Percentiles rank a stretch among this genome's conserved stretches.
These are phyloP conservation scores for Candida tammaniensis DNA, from an alignment of 805 yeast genomes.

Conservation along the genomic window DNA sequence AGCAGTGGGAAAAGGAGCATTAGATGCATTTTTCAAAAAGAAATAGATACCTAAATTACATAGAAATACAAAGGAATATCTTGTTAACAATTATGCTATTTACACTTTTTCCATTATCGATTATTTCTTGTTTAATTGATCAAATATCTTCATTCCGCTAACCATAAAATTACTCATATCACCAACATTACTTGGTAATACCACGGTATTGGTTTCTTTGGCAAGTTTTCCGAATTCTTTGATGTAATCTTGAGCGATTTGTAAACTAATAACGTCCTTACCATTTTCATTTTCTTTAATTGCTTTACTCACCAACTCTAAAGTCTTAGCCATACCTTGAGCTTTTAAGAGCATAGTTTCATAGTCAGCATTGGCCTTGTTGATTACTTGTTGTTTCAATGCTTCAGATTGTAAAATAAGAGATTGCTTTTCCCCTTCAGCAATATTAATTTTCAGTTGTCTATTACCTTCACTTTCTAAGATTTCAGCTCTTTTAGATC, in stretches of 20 bases:
- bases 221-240: slow-evolving; percentile 81
- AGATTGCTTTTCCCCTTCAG: slow-evolving; percentile 76
- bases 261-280: slow-evolving; percentile 70
- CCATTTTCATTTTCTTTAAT: slow-evolving; percentile 70
- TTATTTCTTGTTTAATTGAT: slow-evolving; percentile 18
- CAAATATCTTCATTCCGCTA: slow-evolving; percentile 70
- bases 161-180: slow-evolving; percentile 75
- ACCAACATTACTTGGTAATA: slow-evolving; percentile 72
- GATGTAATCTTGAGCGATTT: slow-evolving; percentile 80
- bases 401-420: slow-evolving; percentile 78
- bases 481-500: slow-evolving; percentile 84
- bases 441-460: slow-evolving; percentile 75
- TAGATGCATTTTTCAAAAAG: slow-evolving; percentile 63
- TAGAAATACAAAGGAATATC: too few relatives aligned
- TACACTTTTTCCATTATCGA: neutral
- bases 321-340: slow-evolving; percentile 71
- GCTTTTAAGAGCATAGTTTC: slow-evolving; percentile 65
- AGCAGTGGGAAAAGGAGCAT: slow-evolving; percentile 61
- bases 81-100: too few relatives aligned
- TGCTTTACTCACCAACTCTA: slow-evolving; percentile 62
- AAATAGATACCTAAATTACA: neutral
- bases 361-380: slow-evolving; percentile 72
- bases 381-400: slow-evolving; percentile 55
- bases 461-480: slow-evolving; percentile 83
- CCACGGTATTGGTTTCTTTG: slow-evolving; percentile 74